A percentile compares a stretch with the other conserved stretches of the same genome.
These are phyloP conservation scores for Aspergillus novoparasiticus DNA, from an alignment of 2,329 filamentous ascomycete genomes.

Conservation along the genomic window DNA sequence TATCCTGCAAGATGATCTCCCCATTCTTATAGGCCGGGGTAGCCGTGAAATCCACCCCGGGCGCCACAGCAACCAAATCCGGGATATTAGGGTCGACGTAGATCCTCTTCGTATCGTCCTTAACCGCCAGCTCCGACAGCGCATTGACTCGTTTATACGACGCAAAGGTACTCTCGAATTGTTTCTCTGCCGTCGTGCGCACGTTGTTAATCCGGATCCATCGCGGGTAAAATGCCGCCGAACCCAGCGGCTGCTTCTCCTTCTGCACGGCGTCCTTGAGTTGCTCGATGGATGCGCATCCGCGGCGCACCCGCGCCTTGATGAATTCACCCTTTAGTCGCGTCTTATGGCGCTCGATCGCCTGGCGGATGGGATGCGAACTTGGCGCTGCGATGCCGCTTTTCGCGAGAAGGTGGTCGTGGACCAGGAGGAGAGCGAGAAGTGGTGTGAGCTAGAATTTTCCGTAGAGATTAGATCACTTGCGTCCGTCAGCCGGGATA, in stretches of 20 bases:
- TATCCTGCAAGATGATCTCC: slow-evolving; percentile 88
- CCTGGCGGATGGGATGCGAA: slow-evolving; percentile 73
- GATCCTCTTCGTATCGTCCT: slow-evolving; percentile 32
- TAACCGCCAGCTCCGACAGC: slow-evolving; percentile 59
- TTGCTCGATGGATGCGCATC: slow-evolving; percentile 67
- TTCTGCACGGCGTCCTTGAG: slow-evolving; percentile 50
- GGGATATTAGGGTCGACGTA: slow-evolving; percentile 77
- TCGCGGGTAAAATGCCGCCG: slow-evolving; percentile 64
- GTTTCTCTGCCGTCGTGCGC: slow-evolving; percentile 68
- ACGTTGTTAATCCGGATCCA: slow-evolving; percentile 90
- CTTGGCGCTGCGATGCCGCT: slow-evolving; percentile 79
- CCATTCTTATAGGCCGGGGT: slow-evolving; percentile 74
- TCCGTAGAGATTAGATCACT: slow-evolving; percentile 19
- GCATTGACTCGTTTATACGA: slow-evolving; percentile 60
- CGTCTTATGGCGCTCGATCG: slow-evolving; percentile 79
- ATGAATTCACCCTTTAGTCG: slow-evolving; percentile 81
- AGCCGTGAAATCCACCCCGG: slow-evolving; percentile 70
- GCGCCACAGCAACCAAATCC: slow-evolving; percentile 77
- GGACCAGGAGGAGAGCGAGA: slow-evolving; percentile 77
- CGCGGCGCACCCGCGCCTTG: slow-evolving; percentile 72
- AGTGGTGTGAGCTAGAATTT: slow-evolving; percentile 70
- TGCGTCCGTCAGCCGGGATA: slow-evolving; percentile 40
- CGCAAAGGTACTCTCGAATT: slow-evolving; percentile 74
- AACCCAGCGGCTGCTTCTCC: slow-evolving; percentile 48
- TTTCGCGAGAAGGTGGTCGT: slow-evolving; percentile 83